A percentile compares a stretch with the other conserved stretches of the same genome.
Evolutionary conservation across 2,329 filamentous ascomycete species (phyloP).

Genomic region (Colletotrichum tofieldiae): DNA sequence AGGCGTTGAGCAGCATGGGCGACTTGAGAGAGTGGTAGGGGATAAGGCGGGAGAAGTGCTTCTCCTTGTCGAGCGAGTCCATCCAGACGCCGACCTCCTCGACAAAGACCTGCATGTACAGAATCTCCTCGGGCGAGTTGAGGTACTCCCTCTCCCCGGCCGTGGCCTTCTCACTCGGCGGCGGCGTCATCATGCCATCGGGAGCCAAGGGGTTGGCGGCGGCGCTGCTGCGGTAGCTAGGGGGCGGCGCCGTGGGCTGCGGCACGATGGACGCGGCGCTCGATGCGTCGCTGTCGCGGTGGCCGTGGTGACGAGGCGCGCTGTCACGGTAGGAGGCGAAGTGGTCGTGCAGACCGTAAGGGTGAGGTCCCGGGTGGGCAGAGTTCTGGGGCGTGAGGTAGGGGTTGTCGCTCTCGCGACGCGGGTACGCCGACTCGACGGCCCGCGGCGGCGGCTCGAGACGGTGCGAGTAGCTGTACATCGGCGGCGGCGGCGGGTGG

Average conservation of each 20-base stretch:
- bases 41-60: constrained; percentile 89
- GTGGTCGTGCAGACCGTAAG: constrained; percentile 29
- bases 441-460: constrained; percentile 16
- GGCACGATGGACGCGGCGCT: constrained; percentile 57
- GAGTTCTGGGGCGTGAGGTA: constrained; percentile 48
- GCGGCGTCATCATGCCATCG: constrained; percentile 57
- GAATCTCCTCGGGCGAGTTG: constrained; percentile 81
- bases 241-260: constrained; percentile 53
- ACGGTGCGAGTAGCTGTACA: constrained; percentile 32
- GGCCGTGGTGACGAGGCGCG: constrained; percentile 44
- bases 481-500: constrained; percentile 26
- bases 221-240: constrained; percentile 45
- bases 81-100: constrained; percentile 95
- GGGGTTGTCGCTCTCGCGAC: constrained; percentile 36
- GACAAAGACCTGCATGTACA: constrained; percentile 94
- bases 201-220: constrained; percentile 48
- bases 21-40: constrained; percentile 87
- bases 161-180: constrained; percentile 55
- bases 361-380: constrained; percentile 46
- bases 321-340: constrained; percentile 28
- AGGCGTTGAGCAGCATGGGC: constrained; percentile 90
- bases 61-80: constrained; percentile 89
- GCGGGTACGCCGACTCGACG: constrained; percentile 38
- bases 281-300: constrained; percentile 56
- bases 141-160: constrained; percentile 73